These are phyloP conservation scores for Septoria linicola DNA, from an alignment of 2,329 filamentous ascomycete genomes.

Conservation along the genomic window DNA sequence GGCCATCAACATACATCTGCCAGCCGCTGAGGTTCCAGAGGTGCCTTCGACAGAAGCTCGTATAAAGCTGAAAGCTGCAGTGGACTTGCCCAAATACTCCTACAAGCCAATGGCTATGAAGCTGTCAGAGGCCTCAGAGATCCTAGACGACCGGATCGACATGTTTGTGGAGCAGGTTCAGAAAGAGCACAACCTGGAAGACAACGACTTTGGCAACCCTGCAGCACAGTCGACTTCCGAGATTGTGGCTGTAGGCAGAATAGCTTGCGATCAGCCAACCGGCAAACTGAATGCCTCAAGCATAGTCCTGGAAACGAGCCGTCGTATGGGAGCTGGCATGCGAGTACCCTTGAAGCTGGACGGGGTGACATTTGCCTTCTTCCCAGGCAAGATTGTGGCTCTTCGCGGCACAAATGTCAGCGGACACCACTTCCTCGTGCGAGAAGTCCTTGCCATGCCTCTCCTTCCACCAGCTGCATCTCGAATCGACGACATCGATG, in stretches of 20 bases:
- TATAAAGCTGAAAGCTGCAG: slow-evolving; percentile 80
- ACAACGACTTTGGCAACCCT: slow-evolving; percentile 81
- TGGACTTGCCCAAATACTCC: slow-evolving; percentile 83
- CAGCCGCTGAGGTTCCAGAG: slow-evolving; percentile 52
- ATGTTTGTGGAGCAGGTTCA: slow-evolving; percentile 76
- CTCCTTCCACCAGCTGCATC: slow-evolving; percentile 74
- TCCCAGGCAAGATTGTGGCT: slow-evolving; percentile 91
- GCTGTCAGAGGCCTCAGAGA: slow-evolving; percentile 84
- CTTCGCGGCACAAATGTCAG: slow-evolving; percentile 83
- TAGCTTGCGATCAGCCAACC: slow-evolving; percentile 83
- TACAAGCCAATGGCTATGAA: slow-evolving; percentile 97
- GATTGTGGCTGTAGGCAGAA: slow-evolving; percentile 85
- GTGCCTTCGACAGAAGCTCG: slow-evolving; percentile 69
- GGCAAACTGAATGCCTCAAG: slow-evolving; percentile 84
- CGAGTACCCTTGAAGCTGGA: slow-evolving; percentile 78
- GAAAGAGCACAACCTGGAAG: slow-evolving; percentile 71
- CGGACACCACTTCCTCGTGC: slow-evolving; percentile 77
- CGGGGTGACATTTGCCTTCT: slow-evolving; percentile 74
- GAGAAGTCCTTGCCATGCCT: slow-evolving; percentile 72
- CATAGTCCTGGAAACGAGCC: slow-evolving; percentile 82
- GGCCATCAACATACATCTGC: slow-evolving; percentile 72
- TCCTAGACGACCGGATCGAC: slow-evolving; percentile 92
- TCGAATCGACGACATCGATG: slow-evolving; percentile 61
- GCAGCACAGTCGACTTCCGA: slow-evolving; percentile 80
- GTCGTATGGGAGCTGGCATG: slow-evolving; percentile 76